Conservation (phyloP, 2,329 filamentous ascomycete species). For the Helotiales sp. region DNA sequence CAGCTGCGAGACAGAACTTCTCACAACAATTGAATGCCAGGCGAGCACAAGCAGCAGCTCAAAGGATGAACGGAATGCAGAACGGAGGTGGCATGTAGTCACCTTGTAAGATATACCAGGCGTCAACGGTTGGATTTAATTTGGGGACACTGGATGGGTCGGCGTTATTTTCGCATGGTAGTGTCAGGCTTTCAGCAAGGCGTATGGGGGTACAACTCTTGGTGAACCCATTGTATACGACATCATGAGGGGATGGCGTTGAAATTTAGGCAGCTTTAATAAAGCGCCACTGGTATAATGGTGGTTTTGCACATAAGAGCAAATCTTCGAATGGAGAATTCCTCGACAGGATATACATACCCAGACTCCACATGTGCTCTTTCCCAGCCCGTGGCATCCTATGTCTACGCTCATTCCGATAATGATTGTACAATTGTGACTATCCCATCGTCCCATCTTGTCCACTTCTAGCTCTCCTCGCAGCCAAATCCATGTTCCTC, state of each 20-base stretch:
- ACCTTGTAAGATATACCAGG: neutral
- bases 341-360: neutral
- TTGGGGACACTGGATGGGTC: neutral
- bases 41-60: conserved; percentile 23
- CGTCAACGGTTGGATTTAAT: neutral
- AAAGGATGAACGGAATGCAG: conserved; percentile 31
- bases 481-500: conserved; percentile 28
- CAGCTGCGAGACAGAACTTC: conserved; percentile 13
- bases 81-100: conserved; percentile 33
- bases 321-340: neutral
- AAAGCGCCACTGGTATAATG: neutral
- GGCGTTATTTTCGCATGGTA: neutral
- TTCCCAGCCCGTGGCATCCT: neutral
- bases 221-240: neutral
- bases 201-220: neutral
- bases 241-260: neutral
- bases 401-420: neutral
- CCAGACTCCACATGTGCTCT: neutral
- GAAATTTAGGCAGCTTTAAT: neutral
- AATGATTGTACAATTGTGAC: neutral
- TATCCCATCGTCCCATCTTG: conserved; percentile 12
- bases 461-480: conserved; percentile 23
- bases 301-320: neutral
- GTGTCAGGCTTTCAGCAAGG: neutral
- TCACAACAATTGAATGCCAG: conserved; percentile 2